Percentiles rank a stretch among this genome's conserved stretches.
Evolutionary conservation across 805 yeast species (phyloP).

Genomic region (Candida patagonica): DNA sequence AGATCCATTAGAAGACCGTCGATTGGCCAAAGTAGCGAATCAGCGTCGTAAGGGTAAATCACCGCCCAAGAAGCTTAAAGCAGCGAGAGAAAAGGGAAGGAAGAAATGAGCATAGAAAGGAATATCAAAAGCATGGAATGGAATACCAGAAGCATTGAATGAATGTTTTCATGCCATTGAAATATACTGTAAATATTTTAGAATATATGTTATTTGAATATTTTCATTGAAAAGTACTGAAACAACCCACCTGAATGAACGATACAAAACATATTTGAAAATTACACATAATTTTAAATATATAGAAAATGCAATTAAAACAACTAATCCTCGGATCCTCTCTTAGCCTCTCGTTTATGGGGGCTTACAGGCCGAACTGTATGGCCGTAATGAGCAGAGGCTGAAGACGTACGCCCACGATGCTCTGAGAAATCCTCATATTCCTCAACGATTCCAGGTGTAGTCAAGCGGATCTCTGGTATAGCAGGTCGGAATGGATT

Average conservation of each 20-base stretch:
- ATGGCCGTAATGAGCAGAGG: not conserved
- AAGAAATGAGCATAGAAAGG: not conserved
- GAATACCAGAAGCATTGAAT: not conserved
- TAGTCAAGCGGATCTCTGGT: not conserved
- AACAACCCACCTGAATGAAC: too few species aligned
- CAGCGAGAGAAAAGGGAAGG: slow-evolving; percentile 3
- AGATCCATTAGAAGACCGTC: slow-evolving; percentile 14
- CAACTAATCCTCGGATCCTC: too few species aligned
- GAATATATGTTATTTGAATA: too few species aligned
- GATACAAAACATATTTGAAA: not conserved
- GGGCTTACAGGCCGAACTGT: slow-evolving; percentile 10
- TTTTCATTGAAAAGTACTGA: too few species aligned
- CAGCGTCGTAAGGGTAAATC: slow-evolving; percentile 18
- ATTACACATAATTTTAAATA: slow-evolving; percentile 1
- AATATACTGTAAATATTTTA: too few species aligned
- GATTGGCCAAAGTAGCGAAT: slow-evolving; percentile 16
- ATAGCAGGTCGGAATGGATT: not conserved
- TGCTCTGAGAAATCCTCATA: not conserved
- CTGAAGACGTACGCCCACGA: slow-evolving; percentile 2
- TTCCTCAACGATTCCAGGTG: not conserved
- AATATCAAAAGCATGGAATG: not conserved
- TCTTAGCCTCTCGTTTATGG: too few species aligned
- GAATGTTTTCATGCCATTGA: not conserved
- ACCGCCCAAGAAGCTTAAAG: slow-evolving; percentile 18
- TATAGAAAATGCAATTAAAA: too few species aligned